Conservation (phyloP, 2,329 filamentous ascomycete species). For the Ceratocystis huliohia region DNA sequence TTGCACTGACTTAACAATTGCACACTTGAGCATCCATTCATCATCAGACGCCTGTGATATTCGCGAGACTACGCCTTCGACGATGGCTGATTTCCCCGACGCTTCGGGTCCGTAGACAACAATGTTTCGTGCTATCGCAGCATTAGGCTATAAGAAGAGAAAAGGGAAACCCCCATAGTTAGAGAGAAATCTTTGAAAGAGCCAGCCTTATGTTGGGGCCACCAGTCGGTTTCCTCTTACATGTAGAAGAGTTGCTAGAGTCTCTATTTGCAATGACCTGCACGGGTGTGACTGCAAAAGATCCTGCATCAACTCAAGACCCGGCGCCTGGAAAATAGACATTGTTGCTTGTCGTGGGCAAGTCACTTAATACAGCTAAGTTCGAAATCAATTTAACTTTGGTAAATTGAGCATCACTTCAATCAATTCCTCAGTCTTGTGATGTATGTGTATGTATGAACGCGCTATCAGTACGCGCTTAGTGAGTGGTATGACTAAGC, state of each 20-base stretch:
- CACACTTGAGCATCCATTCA: constrained; percentile 14
- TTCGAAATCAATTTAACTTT: no score
- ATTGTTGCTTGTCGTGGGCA: constrained; percentile 6
- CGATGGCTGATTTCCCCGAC: constrained; percentile 71
- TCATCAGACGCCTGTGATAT: constrained; percentile 8
- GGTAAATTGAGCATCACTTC: background rate
- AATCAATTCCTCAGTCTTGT: background rate
- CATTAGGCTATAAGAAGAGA: constrained; percentile 38
- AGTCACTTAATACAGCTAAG: background rate
- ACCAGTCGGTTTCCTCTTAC: constrained; percentile 27
- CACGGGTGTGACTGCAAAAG: constrained; percentile 42
- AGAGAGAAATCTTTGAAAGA: constrained; percentile 22
- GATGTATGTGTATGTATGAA: background rate
- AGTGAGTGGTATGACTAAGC: background rate
- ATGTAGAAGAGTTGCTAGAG: constrained; percentile 42
- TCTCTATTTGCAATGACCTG: constrained; percentile 46
- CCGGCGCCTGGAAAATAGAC: constrained; percentile 39
- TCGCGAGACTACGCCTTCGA: constrained; percentile 28
- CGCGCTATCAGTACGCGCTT: background rate
- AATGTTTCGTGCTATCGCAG: constrained; percentile 60
- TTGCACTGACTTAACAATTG: constrained; percentile 20
- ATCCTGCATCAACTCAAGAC: constrained; percentile 37
- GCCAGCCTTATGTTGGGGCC: no score
- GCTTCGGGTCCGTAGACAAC: constrained; percentile 75
- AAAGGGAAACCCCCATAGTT: background rate